Percentiles rank a stretch among this genome's conserved stretches.
Conservation (phyloP, 2,329 filamentous ascomycete species). For the Penicillium griseofulvum region DNA sequence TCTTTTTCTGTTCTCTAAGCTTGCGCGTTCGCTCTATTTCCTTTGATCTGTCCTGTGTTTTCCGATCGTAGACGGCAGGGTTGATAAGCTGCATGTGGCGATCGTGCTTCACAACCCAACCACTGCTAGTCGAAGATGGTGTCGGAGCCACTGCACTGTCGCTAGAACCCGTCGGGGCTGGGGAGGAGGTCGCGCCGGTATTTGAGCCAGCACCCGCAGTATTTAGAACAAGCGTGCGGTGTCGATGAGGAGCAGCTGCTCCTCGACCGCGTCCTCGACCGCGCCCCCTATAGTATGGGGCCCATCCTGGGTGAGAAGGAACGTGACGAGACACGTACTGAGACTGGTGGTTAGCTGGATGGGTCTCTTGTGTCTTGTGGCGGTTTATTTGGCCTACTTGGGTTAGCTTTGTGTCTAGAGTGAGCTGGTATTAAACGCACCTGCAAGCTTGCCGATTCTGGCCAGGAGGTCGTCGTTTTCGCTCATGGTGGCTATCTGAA, state of each 20-base stretch:
- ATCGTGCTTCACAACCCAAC: conserved; percentile 71
- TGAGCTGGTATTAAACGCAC: conserved; percentile 50
- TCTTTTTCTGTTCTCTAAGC: conserved; percentile 52
- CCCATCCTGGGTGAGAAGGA: conserved; percentile 39
- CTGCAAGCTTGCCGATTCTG: conserved; percentile 57
- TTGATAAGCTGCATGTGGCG: conserved; percentile 83
- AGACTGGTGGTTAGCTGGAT: conserved; percentile 23
- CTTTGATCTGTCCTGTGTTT: conserved; percentile 64
- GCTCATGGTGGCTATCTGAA: conserved; percentile 42
- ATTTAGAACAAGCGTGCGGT: conserved; percentile 67
- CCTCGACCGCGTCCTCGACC: conserved; percentile 34
- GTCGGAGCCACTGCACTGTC: conserved; percentile 28
- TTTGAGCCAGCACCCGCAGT: conserved; percentile 32
- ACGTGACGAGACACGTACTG: conserved; percentile 31
- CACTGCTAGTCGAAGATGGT: conserved; percentile 31
- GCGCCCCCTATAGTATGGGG: conserved; percentile 46
- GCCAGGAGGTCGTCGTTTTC: conserved; percentile 57
- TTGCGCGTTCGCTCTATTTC: conserved; percentile 68
- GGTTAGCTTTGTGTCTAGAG: conserved; percentile 8
- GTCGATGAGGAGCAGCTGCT: conserved; percentile 46
- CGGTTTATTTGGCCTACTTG: conserved; percentile 71
- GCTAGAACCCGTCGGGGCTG: conserved; percentile 28
- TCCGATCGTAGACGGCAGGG: conserved; percentile 71
- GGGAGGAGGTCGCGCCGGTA: conserved; percentile 23
- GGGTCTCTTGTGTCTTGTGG: conserved; percentile 61